phyloP scores from a whole-genome alignment of 768 basidiomycete genomes.

The Tricholomella constricta region DNA sequence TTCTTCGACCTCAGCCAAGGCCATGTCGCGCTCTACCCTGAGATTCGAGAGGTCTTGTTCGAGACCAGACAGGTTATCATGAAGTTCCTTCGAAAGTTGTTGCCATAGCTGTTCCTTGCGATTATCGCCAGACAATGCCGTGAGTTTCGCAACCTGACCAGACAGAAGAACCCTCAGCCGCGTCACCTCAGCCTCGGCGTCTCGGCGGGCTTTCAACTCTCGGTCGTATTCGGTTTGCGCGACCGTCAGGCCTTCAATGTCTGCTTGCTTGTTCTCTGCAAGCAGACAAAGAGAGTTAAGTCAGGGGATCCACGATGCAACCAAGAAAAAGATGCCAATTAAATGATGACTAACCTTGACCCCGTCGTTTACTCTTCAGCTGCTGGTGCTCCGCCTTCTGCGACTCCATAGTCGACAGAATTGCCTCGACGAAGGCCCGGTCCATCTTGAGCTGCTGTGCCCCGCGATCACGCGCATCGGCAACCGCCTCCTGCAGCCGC shows the following conservation, averaged over 20 bases:
- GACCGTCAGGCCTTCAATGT: slow-evolving; percentile 88
- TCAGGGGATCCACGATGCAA: no score
- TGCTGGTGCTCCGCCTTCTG: slow-evolving; percentile 59
- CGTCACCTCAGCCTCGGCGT: slow-evolving; percentile 91
- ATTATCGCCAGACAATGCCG: slow-evolving; percentile 80
- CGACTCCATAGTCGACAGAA: slow-evolving; percentile 66
- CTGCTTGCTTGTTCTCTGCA: slow-evolving; percentile 85
- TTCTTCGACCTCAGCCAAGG: slow-evolving; percentile 93
- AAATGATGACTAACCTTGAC: slow-evolving; percentile 66
- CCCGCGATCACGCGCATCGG: slow-evolving; percentile 60
- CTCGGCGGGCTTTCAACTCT: slow-evolving; percentile 84
- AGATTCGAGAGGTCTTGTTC: slow-evolving; percentile 87
- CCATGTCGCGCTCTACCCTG: slow-evolving; percentile 87
- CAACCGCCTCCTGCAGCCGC: slow-evolving; percentile 62
- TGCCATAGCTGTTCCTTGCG: slow-evolving; percentile 78
- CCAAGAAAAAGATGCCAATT: background rate
- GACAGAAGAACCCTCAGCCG: slow-evolving; percentile 82
- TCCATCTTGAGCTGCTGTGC: slow-evolving; percentile 70
- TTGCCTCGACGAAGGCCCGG: slow-evolving; percentile 67
- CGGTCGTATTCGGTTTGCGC: slow-evolving; percentile 94
- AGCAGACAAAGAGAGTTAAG: background rate
- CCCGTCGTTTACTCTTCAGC: slow-evolving; percentile 75
- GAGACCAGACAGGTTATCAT: slow-evolving; percentile 71
- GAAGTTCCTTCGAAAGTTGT: slow-evolving; percentile 77
- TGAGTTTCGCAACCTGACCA: slow-evolving; percentile 85